These are phyloP conservation scores for Penicillium sp. DNA, from an alignment of 2,329 filamentous ascomycete genomes.

Conservation along the genomic window DNA sequence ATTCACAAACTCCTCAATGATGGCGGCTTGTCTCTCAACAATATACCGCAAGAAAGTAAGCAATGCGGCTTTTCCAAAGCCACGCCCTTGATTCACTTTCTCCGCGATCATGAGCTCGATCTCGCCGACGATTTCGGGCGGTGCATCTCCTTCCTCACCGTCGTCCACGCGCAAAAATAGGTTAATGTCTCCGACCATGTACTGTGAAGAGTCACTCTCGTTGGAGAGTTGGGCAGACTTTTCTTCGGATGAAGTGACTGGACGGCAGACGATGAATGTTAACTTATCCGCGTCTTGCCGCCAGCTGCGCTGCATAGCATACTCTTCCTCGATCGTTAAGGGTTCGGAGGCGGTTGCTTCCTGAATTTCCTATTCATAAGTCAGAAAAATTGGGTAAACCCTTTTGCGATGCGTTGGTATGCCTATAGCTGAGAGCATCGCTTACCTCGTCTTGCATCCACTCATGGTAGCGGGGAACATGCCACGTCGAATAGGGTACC, in stretches of 20 bases:
- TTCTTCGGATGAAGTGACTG: conserved; percentile 29
- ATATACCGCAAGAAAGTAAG: conserved; percentile 73
- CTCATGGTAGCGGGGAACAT: conserved; percentile 79
- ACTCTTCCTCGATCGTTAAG: conserved; percentile 78
- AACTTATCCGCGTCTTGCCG: conserved; percentile 80
- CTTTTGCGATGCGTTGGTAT: not conserved
- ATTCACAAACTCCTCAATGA: conserved; percentile 61
- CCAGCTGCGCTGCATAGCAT: conserved; percentile 90
- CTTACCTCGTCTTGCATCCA: conserved; percentile 85
- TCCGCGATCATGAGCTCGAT: conserved; percentile 85
- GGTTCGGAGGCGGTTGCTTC: conserved; percentile 86
- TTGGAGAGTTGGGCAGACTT: conserved; percentile 12
- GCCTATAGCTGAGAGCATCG: not conserved
- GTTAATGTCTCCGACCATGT: conserved; percentile 76
- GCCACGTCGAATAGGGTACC: conserved; percentile 80
- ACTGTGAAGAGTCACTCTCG: conserved; percentile 56
- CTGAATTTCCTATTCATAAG: conserved; percentile 63
- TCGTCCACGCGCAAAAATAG: conserved; percentile 72
- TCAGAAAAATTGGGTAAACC: not conserved
- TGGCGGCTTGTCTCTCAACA: conserved; percentile 51
- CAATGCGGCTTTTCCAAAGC: conserved; percentile 68
- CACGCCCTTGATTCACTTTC: conserved; percentile 59
- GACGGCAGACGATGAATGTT: conserved; percentile 82
- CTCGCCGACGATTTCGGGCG: conserved; percentile 63
- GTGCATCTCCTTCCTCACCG: conserved; percentile 48